Evolutionary conservation across 257 asterid species (phyloP).

Genomic region (Solanum chilense): DNA sequence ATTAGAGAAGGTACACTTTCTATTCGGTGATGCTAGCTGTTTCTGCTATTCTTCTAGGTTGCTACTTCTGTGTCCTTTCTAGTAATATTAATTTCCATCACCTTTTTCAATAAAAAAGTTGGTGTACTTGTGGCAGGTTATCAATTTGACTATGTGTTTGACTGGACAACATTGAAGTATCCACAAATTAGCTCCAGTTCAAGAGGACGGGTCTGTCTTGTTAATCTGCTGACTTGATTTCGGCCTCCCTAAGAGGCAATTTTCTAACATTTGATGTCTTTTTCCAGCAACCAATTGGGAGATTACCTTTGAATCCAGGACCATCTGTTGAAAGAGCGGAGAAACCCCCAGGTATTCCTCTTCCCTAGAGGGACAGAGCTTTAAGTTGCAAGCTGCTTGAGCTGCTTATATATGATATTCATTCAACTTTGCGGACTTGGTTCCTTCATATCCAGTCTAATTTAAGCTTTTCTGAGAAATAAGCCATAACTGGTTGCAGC

Average conservation of each 20-base stretch:
- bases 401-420: not conserved
- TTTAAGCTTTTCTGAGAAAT: not conserved
- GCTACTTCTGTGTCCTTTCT: not conserved
- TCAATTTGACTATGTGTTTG: constrained; percentile 79
- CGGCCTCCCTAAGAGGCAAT: not conserved
- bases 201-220: constrained; percentile 33
- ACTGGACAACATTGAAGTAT: constrained; percentile 86
- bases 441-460: not conserved
- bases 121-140: constrained; percentile 34
- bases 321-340: constrained; percentile 51
- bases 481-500: not conserved
- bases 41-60: not conserved
- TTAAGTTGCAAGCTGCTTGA: not conserved
- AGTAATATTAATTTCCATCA: not conserved
- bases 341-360: constrained; percentile 55
- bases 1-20: constrained; percentile 61
- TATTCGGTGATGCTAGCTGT: not conserved
- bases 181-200: constrained; percentile 76
- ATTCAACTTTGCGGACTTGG: not conserved
- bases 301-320: constrained; percentile 46
- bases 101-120: not conserved
- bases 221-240: not conserved
- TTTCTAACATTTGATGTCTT: not conserved
- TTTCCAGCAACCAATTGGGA: constrained; percentile 48
- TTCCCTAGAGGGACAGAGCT: not conserved